phyloP scores from a whole-genome alignment of 2,329 filamentous ascomycete genomes.

The Diaporthe citriasiana region DNA sequence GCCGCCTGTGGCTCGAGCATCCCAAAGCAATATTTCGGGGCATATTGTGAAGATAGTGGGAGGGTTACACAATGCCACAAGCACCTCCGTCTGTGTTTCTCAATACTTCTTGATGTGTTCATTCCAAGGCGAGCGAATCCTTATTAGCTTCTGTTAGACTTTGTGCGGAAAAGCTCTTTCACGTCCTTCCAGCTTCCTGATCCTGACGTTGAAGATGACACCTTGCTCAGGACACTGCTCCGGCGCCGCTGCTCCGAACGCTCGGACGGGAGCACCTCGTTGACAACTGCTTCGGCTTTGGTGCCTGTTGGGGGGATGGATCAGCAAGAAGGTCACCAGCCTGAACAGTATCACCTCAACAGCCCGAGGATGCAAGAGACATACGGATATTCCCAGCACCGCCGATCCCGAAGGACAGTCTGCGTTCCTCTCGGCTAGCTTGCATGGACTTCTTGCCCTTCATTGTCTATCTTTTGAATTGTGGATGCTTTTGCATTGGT shows the following conservation, averaged over 20 bases:
- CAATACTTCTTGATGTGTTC: neutral
- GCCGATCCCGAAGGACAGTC: conserved; percentile 37
- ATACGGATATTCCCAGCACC: conserved; percentile 39
- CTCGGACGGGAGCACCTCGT: conserved; percentile 19
- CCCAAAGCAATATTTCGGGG: rapidly evolving
- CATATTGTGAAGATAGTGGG: neutral
- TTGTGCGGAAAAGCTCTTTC: neutral
- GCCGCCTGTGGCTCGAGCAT: neutral
- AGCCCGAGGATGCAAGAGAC: neutral
- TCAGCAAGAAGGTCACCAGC: neutral
- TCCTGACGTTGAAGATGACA: conserved; percentile 1
- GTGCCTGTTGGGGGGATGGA: neutral
- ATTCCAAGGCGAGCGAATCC: neutral
- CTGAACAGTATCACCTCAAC: neutral
- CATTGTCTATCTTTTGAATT: neutral
- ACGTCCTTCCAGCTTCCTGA: conserved; percentile 20
- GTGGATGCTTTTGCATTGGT: neutral
- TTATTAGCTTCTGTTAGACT: neutral
- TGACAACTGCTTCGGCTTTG: conserved; percentile 25
- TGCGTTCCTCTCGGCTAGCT: neutral
- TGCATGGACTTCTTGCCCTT: neutral
- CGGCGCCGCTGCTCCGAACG: conserved; percentile 14
- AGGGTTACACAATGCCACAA: neutral
- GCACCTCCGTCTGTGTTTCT: neutral
- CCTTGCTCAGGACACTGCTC: conserved; percentile 31